Evolutionary conservation across 2,329 filamentous ascomycete species (phyloP).

Genomic region (Thielaviopsis musarum): DNA sequence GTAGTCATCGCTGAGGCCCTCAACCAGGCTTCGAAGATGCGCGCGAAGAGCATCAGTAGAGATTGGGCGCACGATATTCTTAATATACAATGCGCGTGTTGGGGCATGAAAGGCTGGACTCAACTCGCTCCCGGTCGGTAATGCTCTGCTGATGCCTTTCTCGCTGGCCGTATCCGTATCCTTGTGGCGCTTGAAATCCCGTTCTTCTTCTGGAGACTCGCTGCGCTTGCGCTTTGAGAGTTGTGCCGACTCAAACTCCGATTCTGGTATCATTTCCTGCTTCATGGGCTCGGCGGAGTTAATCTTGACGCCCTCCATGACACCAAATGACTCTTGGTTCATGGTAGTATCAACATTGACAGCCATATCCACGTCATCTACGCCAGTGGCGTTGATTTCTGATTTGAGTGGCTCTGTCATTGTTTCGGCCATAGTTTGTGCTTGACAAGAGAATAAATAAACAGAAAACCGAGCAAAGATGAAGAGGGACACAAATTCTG

Average conservation of each 20-base stretch:
- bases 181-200: conserved; percentile 12
- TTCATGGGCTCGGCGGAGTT: not conserved
- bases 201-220: not conserved
- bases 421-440: not conserved
- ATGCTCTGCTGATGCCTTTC: conserved; percentile 24
- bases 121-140: not conserved
- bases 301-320: not conserved
- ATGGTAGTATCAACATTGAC: not conserved
- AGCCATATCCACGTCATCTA: not conserved
- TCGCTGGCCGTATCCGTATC: conserved; percentile 21
- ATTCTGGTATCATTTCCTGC: not conserved
- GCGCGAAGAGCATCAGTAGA: conserved; percentile 48
- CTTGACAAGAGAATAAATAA: not conserved
- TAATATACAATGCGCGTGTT: conserved; percentile 71
- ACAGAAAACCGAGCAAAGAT: not conserved
- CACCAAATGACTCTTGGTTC: not conserved
- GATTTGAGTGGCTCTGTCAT: not conserved
- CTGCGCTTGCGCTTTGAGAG: conserved; percentile 5
- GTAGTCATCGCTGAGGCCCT: conserved; percentile 32
- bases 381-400: not conserved
- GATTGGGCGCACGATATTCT: conserved; percentile 76
- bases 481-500: not conserved
- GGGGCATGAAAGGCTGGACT: conserved; percentile 44
- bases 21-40: conserved; percentile 54
- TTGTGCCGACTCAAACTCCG: not conserved